Evolutionary conservation across 2,329 filamentous ascomycete genomes (phyloP).

Genomic region (Kalmusia sp.): DNA sequence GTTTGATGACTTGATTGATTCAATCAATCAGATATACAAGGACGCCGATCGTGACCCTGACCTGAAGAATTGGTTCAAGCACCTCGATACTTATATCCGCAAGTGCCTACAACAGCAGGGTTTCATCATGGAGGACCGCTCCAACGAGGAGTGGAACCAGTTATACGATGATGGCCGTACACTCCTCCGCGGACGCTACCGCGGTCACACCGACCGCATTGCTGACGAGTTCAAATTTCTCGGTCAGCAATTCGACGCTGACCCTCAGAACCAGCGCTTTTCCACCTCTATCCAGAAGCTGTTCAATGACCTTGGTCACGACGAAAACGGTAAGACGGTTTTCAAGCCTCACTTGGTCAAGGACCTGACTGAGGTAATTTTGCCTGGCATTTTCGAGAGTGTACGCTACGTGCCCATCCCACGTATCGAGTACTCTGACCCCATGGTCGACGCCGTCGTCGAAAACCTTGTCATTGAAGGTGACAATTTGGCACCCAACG

Average conservation of each 20-base stretch:
- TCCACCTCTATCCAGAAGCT: slow-evolving; percentile 78
- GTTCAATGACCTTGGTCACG: slow-evolving; percentile 88
- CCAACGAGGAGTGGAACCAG: slow-evolving; percentile 80
- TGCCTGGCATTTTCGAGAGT: slow-evolving; percentile 83
- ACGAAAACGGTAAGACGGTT: slow-evolving; percentile 79
- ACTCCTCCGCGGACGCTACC: slow-evolving; percentile 88
- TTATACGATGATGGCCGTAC: slow-evolving; percentile 87
- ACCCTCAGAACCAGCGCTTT: slow-evolving; percentile 85
- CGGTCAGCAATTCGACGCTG: slow-evolving; percentile 85
- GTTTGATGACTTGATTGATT: slow-evolving; percentile 81
- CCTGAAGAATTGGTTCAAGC: slow-evolving; percentile 87
- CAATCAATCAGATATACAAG: slow-evolving; percentile 83
- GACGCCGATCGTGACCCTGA: slow-evolving; percentile 88
- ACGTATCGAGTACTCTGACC: slow-evolving; percentile 89
- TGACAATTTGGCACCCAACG: slow-evolving; percentile 95
- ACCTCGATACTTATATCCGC: slow-evolving; percentile 78
- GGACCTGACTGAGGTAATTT: slow-evolving; percentile 84
- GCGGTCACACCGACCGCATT: slow-evolving; percentile 82
- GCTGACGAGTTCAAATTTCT: slow-evolving; percentile 91
- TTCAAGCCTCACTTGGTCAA: slow-evolving; percentile 96
- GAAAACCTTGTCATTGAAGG: slow-evolving; percentile 96
- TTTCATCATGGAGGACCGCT: slow-evolving; percentile 83
- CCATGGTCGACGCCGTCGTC: slow-evolving; percentile 82
- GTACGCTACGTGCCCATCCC: slow-evolving; percentile 91
- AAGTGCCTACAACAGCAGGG: slow-evolving; percentile 87